These are phyloP conservation scores for Aspergillus terreus DNA, from an alignment of 2,329 filamentous ascomycete genomes.

Conservation along the genomic window DNA sequence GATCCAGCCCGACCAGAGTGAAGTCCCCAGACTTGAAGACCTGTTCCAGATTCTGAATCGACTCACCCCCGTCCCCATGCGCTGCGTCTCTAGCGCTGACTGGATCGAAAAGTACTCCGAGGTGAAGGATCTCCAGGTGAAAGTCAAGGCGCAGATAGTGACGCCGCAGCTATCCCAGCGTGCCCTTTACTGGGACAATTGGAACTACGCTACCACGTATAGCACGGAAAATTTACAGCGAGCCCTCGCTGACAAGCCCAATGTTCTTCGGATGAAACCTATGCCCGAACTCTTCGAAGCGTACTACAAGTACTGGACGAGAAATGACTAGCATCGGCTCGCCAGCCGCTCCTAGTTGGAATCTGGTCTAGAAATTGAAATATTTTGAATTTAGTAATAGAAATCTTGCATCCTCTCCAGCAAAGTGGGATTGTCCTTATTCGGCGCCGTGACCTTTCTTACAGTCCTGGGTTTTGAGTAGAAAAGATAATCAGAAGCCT, in stretches of 20 bases:
- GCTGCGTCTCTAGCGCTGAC: background rate
- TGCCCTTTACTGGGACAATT: conserved; percentile 4
- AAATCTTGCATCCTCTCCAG: no score
- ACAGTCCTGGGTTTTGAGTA: no score
- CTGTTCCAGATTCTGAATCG: conserved; percentile 3
- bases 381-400: no score
- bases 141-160: background rate
- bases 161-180: background rate
- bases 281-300: conserved; percentile 4
- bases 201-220: conserved; percentile 2
- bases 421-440: no score
- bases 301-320: conserved; percentile 5
- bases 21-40: background rate
- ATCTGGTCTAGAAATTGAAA: no score
- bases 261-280: conserved; percentile 1
- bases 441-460: no score
- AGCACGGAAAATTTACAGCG: conserved; percentile 5
- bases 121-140: background rate
- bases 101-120: conserved; percentile 1
- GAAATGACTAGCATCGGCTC: background rate
- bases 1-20: conserved; percentile 8
- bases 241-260: conserved; percentile 3
- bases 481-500: no score
- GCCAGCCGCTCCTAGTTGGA: no score
- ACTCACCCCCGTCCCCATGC: background rate